Conservation (phyloP, 768 basidiomycete genomes). For the Hirschioporus abietinus region DNA sequence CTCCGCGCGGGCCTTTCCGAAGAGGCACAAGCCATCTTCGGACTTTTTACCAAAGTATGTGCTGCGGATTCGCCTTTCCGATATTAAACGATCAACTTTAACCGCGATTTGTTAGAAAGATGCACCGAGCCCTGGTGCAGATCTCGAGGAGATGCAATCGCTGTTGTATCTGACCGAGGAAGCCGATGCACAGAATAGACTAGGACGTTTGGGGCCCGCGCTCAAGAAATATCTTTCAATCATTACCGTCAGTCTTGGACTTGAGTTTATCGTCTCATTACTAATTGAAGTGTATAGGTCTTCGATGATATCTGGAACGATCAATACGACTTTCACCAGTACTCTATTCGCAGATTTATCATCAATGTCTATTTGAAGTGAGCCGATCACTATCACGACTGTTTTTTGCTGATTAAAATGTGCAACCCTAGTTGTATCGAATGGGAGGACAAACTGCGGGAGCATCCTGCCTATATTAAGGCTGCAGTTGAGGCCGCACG, state of each 20-base stretch:
- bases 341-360: slow-evolving; percentile 85
- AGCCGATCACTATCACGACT: slow-evolving; percentile 21
- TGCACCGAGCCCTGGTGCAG: slow-evolving; percentile 61
- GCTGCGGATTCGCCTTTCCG: slow-evolving; percentile 3
- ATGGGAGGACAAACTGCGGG: slow-evolving; percentile 78
- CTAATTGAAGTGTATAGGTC: slow-evolving; percentile 35
- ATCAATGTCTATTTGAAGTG: slow-evolving; percentile 83
- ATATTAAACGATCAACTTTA: background rate
- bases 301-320: slow-evolving; percentile 91
- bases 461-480: slow-evolving; percentile 70
- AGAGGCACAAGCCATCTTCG: slow-evolving; percentile 69
- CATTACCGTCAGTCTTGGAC: slow-evolving; percentile 48
- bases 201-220: slow-evolving; percentile 67
- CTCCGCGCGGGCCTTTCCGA: slow-evolving; percentile 75
- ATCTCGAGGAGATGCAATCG: slow-evolving; percentile 96
- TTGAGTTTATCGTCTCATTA: slow-evolving; percentile 3
- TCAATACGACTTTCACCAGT: slow-evolving; percentile 97
- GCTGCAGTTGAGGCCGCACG: slow-evolving; percentile 67
- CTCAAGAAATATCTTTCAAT: slow-evolving; percentile 80
- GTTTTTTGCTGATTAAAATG: slow-evolving; percentile 6
- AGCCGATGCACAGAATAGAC: slow-evolving; percentile 61
- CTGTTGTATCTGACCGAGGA: slow-evolving; percentile 81
- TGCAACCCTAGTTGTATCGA: slow-evolving; percentile 51
- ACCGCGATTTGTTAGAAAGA: slow-evolving; percentile 64
- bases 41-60: slow-evolving; percentile 86